Evolutionary conservation across 2,329 filamentous ascomycete genomes (phyloP), one percentile per base, ranked within the genome.

Genomic region (Colletotrichum lindemuthianum): DNA sequence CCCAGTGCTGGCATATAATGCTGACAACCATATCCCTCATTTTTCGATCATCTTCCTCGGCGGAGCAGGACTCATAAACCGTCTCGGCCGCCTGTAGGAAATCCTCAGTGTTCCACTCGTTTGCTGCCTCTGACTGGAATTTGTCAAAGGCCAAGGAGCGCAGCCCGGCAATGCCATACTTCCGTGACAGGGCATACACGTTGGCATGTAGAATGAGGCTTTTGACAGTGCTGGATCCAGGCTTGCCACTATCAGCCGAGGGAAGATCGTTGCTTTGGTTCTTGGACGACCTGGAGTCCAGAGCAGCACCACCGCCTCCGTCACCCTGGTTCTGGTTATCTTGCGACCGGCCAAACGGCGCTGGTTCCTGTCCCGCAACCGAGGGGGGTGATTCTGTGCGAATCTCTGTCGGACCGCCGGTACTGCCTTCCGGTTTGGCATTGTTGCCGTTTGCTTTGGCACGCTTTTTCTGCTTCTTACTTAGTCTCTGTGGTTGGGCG

Each of bases 381-480:
- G 37, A 15, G 4, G 33, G 33, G 4, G 33, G 59, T 0, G 59
- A 57, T 3, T 44, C 33, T 24, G 24, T 24, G 2, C 37, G 6
- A 2, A 39, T 6, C 24, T 61, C 59, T 37, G 10, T n/a, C 1
- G 49, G 53, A 11, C 10, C 12, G 3, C 50, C 55, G 6, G 60
- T 47, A 8, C 55, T 53, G 8, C 32, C 34, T 24, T 24, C 4
- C 6, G 8, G 16, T n/a, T 36, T 51, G 13, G 13, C 11, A 6
- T 59, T 55, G n/a, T 63, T 59, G 12, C 49, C 47, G 12, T 45
- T 32, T 15, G 55, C 54, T 33, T 59, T 63, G 15, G 48, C 49
- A 15, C 60, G 60, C 33, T 63, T 63, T 33, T 63, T 63, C 40
- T 63, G 54, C 40, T 63, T 63, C 4, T 63, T 63, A 48, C 43